Base-by-base conservation (phyloP, 192 early-diverging fungal species). In the Blastocladiella britannica region DNA sequence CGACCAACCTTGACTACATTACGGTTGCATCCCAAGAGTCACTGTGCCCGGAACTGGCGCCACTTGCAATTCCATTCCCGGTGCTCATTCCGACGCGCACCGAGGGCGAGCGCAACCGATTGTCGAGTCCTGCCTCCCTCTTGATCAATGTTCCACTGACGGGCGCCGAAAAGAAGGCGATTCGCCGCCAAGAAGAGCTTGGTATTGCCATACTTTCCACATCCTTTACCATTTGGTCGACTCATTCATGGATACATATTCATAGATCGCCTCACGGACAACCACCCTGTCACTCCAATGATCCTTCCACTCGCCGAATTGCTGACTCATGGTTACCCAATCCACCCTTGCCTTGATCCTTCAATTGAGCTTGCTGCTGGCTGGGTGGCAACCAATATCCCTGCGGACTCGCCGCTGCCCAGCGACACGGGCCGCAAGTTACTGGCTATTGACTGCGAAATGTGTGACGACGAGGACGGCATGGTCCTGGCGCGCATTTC, bases 401-500 rank as follows among this genome's bases (percentile, higher is more conserved):
- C 62, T 29, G 64, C n/a, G 7, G 59, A 37, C 1, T 56, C 56
- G 25, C 27, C 53, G 4, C 18, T 28, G 25, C n/a, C 60, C 8
- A 26, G n/a, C 26, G 56, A 22, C 25, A 8, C 18, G 3, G 28
- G 24, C 9, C 29, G 15, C 52, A 28, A 55, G 20, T 54, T 79
- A 59, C 56, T 77, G 25, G 73, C 73, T 31, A 61, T 80, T 26
- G 78, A 80, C 71, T 80, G 78, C 70, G 78, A 80, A 61, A 80
- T 80, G 76, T 64, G 62, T 43, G 53, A 57, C 8, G 67, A 68
- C n/a, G 30, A 55, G 22, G 60, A 47, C 37, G 75, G 75, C 26
- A 65, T 29, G 9, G 70, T 65, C 1, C 53, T 80, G 54, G 71
- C 78, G 12, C 75, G 78, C 58, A 66, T 80, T 18, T 70, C 78